Conservation (phyloP, 306 rosid species). For the Macrotyloma uniflorum region DNA sequence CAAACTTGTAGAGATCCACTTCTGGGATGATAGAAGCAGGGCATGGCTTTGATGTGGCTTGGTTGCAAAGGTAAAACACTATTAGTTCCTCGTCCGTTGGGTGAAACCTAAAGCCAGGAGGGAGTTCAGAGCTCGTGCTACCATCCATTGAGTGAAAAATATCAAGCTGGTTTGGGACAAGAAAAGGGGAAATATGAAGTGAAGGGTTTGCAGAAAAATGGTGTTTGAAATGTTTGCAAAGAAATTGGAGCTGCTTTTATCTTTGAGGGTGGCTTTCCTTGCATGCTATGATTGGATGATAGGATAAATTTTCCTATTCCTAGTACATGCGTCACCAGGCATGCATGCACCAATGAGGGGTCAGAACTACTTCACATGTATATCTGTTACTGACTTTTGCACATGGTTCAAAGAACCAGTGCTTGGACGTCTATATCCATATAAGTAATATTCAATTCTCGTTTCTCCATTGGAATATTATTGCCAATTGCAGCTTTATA, state of each 20-base stretch:
- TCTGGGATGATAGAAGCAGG: constrained; percentile 85
- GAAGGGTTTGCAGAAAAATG: constrained; percentile 29
- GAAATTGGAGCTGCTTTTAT: constrained; percentile 61
- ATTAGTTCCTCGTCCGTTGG: constrained; percentile 87
- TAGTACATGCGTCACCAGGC: constrained; percentile 36
- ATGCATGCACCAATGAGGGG: constrained; percentile 36
- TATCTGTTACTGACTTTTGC: constrained; percentile 40
- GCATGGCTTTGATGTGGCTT: constrained; percentile 77
- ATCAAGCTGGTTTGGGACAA: neutral
- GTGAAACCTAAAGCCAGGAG: constrained; percentile 90
- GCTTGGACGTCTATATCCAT: constrained; percentile 47
- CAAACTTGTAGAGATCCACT: constrained; percentile 80
- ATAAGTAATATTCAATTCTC: constrained; percentile 38
- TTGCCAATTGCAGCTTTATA: constrained; percentile 27
- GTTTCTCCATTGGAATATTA: constrained; percentile 45
- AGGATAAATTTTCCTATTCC: constrained; percentile 47
- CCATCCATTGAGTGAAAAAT: constrained; percentile 47
- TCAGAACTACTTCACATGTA: constrained; percentile 15
- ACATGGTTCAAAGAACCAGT: constrained; percentile 42
- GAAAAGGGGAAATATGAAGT: neutral
- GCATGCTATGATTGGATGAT: constrained; percentile 58
- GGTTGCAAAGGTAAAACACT: constrained; percentile 72
- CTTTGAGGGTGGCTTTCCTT: constrained; percentile 53
- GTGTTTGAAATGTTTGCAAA: constrained; percentile 80
- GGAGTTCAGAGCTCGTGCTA: constrained; percentile 54